Evolutionary conservation across 169 alveolate genomes (phyloP), one percentile per base, ranked within the genome.

Genomic region (Cyclospora cayetanensis): DNA sequence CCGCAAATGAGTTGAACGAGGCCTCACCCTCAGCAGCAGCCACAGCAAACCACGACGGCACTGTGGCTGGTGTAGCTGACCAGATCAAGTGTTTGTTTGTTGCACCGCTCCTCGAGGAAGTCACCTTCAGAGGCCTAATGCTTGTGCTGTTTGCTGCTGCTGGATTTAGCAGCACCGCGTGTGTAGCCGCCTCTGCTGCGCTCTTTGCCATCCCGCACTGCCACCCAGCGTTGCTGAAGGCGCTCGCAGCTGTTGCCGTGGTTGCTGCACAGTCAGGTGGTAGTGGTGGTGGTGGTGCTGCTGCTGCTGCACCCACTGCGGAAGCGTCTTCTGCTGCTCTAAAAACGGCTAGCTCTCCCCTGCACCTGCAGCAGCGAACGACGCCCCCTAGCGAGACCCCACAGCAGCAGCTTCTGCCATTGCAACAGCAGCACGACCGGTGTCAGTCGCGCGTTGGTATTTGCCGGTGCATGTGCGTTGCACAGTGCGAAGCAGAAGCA

Each of bases 61-160:
- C 7, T 7, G 70, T 22, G 29, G 70, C 31, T 15, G 70, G 7
- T 15, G n/a, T 9, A 22, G n/a, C n/a, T n/a, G n/a, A n/a, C n/a
- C n/a, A n/a, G n/a, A 7, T 55, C 31, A 55, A 55, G 70, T 55
- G 70, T 55, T 29, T 55, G 9, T 22, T 55, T 7, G 31, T 55
- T 7, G 70, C 70, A 11, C 70, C 70, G 7, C 7, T 55, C 9
- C 70, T 55, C 9, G 70, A 55, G 70, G 70, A 55, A 29, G 4
- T 22, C 15, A 22, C n/a, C 4, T 55, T 55, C n/a, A 9, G 70
- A 22, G 70, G 70, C 34, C 70, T 55, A 29, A 20, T 55, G 70
- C 70, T 55, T 20, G 34, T 55, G 70, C 70, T 55, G 70, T 22
- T 55, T 55, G 70, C 70, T 22, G 70, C 70, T 55, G 70, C 70